Evolutionary conservation across 2,329 filamentous ascomycete species (phyloP), one percentile per base, ranked within the genome.

Genomic region (Pleoardoris graminearum): DNA sequence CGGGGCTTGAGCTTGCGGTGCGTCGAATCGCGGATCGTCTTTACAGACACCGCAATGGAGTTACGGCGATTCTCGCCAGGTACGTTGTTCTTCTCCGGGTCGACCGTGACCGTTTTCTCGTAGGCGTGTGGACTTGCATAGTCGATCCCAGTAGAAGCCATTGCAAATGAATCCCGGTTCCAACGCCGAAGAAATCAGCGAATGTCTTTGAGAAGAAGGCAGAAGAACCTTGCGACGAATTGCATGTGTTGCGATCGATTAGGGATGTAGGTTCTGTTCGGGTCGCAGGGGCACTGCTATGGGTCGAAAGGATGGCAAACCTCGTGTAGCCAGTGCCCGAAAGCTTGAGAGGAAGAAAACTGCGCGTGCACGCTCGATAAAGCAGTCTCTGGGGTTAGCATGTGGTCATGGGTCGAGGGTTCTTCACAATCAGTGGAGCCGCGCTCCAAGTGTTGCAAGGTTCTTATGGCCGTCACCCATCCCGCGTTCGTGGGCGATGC

Each of bases 1-100:
- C 77, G 69, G 46, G 76, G 74, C 58, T 75, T 75, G 47, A 79
- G 67, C 59, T 72, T 78, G 30, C 77, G 68, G 50, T 78, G 75
- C 7, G 77, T 79, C 11, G 69, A 61, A 52, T 76, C 73, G 55
- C 65, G 60, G 11, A 69, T 60, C n/a, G 56, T 50, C 51, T 64
- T 66, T 7, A 73, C 58, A 14, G 67, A 71, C 14, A 57, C 57
- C 29, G 61, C 58, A 7, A 56, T 52, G 25, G 67, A 68, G 11
- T 57, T 55, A 42, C 63, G 67, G 37, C 66, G 67, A 48, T 54
- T 54, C 22, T 61, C 62, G 37, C 63, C 53, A 48, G 60, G 21
- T 16, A 7, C 62, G 38, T 23, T 49, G 21, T 58, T 54, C 55
- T 72, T 73, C 42, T 73, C 69, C 38, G 63, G 53, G 25, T 67